Evolutionary conservation across 192 early-diverging fungal species (phyloP).

Genomic region (Lobulomyces angularis): DNA sequence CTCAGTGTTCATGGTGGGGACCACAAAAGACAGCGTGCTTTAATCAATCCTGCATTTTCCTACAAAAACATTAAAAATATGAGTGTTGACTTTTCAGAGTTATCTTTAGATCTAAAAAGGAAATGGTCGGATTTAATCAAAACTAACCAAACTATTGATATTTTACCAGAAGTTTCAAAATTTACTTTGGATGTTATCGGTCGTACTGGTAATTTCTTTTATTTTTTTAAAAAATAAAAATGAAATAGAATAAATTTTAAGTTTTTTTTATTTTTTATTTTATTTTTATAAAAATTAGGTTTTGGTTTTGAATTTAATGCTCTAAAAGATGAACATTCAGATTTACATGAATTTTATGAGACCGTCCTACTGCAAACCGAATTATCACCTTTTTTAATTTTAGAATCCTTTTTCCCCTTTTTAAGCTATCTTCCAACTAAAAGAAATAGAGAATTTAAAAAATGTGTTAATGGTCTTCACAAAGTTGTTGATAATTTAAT

Average conservation of each 20-base stretch:
- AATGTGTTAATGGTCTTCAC: too few species aligned
- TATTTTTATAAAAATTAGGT: too few species aligned
- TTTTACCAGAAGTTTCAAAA: constrained; percentile 8
- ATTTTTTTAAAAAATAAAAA: too few species aligned
- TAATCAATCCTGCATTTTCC: constrained; percentile 6
- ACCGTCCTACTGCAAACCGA: neutral
- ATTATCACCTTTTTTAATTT: too few species aligned
- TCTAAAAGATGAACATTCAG: neutral
- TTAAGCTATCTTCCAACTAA: too few species aligned
- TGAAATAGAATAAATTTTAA: too few species aligned
- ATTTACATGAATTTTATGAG: constrained; percentile 1
- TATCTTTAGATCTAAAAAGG: neutral
- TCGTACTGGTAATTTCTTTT: too few species aligned
- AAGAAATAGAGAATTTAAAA: too few species aligned
- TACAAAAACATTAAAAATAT: constrained; percentile 1
- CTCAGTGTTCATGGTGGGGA: neutral
- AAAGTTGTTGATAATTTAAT: too few species aligned
- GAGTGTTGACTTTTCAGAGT: too few species aligned
- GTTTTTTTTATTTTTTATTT: too few species aligned
- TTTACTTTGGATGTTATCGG: constrained; percentile 10
- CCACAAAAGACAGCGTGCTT: constrained; percentile 9
- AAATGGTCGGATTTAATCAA: neutral
- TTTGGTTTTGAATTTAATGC: constrained; percentile 6
- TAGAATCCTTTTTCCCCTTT: too few species aligned
- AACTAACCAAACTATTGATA: neutral